Percentiles rank a stretch among this genome's conserved stretches.
These are phyloP conservation scores for Penicillium sp. DNA, from an alignment of 2,329 filamentous ascomycete species.

Conservation along the genomic window DNA sequence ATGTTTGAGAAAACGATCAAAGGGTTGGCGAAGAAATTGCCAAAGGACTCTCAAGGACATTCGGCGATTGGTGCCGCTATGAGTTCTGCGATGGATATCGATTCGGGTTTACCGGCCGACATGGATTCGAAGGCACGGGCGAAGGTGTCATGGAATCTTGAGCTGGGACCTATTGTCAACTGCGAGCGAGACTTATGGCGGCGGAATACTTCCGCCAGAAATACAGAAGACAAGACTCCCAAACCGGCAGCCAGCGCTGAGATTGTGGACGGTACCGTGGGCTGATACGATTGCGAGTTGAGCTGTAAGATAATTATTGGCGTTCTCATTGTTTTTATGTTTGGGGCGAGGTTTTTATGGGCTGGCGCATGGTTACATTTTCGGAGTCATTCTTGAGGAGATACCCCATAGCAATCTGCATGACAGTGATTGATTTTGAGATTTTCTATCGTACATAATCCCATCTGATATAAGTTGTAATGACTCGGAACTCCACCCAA, in stretches of 20 bases:
- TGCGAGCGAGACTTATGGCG: conserved; percentile 65
- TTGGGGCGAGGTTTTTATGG: conserved; percentile 3
- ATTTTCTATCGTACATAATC: conserved; percentile 6
- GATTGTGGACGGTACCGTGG: conserved; percentile 28
- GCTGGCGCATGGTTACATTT: conserved; percentile 22
- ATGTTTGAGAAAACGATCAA: conserved; percentile 62
- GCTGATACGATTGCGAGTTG: conserved; percentile 23
- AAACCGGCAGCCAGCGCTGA: conserved; percentile 30
- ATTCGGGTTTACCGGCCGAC: conserved; percentile 30
- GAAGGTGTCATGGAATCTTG: conserved; percentile 39
- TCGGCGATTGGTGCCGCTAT: conserved; percentile 22
- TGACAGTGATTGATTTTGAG: conserved; percentile 16
- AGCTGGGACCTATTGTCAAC: conserved; percentile 60
- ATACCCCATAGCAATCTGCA: conserved; percentile 37
- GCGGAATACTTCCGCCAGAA: conserved; percentile 42
- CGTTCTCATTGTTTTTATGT: conserved; percentile 12
- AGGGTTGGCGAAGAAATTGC: conserved; percentile 49
- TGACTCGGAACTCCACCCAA: conserved; percentile 22
- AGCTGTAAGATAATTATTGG: conserved; percentile 13
- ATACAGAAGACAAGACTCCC: conserved; percentile 38
- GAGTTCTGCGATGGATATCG: conserved; percentile 35
- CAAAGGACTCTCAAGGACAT: conserved; percentile 32
- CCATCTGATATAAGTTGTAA: neutral
- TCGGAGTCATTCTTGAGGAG: conserved; percentile 31
- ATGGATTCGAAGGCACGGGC: conserved; percentile 29